phyloP scores from a whole-genome alignment of 768 basidiomycete genomes.

The Rubroboletus pulcherrimus region DNA sequence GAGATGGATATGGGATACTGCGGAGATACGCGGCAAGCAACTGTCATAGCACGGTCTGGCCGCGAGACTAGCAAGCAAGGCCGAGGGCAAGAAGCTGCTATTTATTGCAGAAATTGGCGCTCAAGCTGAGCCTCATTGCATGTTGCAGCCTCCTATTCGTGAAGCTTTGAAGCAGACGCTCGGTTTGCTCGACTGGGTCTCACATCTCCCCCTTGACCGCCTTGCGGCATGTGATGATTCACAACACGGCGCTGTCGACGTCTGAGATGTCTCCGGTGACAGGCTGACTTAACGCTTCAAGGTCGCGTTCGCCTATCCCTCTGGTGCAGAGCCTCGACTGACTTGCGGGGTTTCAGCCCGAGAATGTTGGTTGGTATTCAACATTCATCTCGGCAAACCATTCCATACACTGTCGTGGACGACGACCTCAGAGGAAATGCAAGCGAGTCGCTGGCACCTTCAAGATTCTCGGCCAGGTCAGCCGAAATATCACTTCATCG shows the following conservation, averaged over 20 bases:
- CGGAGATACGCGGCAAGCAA: not conserved
- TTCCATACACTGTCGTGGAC: not conserved
- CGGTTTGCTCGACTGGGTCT: not conserved
- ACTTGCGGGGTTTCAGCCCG: no score
- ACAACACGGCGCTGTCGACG: not conserved
- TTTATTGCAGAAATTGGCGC: not conserved
- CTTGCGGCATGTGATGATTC: not conserved
- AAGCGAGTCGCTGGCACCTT: not conserved
- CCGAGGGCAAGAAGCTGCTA: not conserved
- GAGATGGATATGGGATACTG: not conserved
- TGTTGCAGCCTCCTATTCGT: not conserved
- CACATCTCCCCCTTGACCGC: not conserved
- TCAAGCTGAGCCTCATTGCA: no score
- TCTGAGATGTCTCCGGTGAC: not conserved
- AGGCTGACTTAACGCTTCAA: not conserved
- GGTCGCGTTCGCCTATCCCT: not conserved
- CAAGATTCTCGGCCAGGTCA: no score
- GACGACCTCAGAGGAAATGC: not conserved
- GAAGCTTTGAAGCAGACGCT: not conserved
- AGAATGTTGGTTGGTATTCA: no score
- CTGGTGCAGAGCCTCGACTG: no score
- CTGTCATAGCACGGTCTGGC: not conserved
- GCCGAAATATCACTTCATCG: not conserved
- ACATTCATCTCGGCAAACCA: not conserved
- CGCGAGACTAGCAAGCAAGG: not conserved